These are phyloP conservation scores for Cucurbita pepo DNA, from an alignment of 306 rosid genomes.

Conservation along the genomic window DNA sequence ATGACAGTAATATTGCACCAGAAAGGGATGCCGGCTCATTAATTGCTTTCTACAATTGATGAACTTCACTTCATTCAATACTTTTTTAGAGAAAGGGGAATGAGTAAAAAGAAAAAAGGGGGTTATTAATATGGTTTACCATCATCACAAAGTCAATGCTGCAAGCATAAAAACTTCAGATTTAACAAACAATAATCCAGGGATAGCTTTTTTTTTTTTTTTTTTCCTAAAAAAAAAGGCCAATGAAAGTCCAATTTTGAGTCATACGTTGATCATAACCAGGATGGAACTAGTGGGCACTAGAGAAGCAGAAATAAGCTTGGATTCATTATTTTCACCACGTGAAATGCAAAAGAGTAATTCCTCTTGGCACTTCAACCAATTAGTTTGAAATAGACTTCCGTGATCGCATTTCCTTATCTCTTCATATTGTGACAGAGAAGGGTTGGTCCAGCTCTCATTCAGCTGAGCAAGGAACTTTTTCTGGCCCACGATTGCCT, in stretches of 20 bases:
- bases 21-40: background rate
- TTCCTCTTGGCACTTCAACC: conserved; percentile 11
- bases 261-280: conserved; percentile 20
- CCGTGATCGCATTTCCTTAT: background rate
- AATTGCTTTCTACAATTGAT: too few relatives aligned
- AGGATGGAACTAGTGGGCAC: conserved; percentile 14
- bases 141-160: background rate
- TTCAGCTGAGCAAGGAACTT: conserved; percentile 31
- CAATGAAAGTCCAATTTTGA: background rate
- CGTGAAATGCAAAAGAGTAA: conserved; percentile 13
- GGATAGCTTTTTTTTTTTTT: background rate
- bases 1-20: too few relatives aligned
- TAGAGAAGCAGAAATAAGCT: conserved; percentile 19
- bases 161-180: background rate
- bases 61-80: background rate
- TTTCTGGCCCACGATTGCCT: background rate
- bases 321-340: background rate
- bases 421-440: background rate
- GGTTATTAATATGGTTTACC: background rate
- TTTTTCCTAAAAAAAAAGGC: background rate
- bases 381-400: conserved; percentile 1
- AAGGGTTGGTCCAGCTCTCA: background rate
- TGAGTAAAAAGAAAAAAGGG: background rate
- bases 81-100: background rate
- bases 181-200: background rate